Evolutionary conservation across 2,329 filamentous ascomycete genomes (phyloP).

Genomic region (Pseudogymnoascus sp.): DNA sequence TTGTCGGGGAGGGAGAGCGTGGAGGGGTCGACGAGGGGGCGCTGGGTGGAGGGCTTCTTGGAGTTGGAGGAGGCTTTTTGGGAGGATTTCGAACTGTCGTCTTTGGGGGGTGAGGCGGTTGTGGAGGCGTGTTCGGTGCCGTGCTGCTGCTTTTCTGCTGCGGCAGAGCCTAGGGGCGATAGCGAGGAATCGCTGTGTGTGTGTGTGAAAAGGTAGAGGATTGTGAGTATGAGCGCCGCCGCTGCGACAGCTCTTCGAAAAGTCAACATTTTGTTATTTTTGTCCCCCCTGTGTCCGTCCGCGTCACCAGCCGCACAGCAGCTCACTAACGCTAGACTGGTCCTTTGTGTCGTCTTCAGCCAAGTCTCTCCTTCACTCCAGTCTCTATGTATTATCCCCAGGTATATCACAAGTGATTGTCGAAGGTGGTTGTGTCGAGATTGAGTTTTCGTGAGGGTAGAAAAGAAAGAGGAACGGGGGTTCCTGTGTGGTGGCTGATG

Average conservation of each 20-base stretch:
- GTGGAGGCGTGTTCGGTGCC: constrained; percentile 27
- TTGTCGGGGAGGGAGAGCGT: constrained; percentile 56
- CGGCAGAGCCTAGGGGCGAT: neutral
- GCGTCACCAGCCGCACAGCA: constrained; percentile 2
- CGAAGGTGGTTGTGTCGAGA: neutral
- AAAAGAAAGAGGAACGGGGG: neutral
- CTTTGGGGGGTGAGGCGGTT: constrained; percentile 12
- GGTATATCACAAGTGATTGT: neutral
- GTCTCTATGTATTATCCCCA: neutral
- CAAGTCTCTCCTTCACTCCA: neutral
- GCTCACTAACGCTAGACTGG: neutral
- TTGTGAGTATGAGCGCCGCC: constrained; percentile 58
- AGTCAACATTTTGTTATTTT: constrained; percentile 56
- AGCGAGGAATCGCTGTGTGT: constrained; percentile 36
- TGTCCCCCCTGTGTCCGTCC: neutral
- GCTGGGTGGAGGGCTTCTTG: constrained; percentile 51
- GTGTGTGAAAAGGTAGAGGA: constrained; percentile 61
- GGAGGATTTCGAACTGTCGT: constrained; percentile 10
- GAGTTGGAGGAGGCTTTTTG: neutral
- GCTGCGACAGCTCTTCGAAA: constrained; percentile 67
- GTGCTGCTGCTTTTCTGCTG: constrained; percentile 18
- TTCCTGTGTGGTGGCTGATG: neutral
- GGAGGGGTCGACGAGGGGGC: constrained; percentile 9
- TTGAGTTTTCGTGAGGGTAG: neutral
- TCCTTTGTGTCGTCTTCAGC: neutral